Percentiles rank a stretch among this genome's conserved stretches.
Conservation (phyloP, 129 eudicot genomes). For the Erigeron canadensis region DNA sequence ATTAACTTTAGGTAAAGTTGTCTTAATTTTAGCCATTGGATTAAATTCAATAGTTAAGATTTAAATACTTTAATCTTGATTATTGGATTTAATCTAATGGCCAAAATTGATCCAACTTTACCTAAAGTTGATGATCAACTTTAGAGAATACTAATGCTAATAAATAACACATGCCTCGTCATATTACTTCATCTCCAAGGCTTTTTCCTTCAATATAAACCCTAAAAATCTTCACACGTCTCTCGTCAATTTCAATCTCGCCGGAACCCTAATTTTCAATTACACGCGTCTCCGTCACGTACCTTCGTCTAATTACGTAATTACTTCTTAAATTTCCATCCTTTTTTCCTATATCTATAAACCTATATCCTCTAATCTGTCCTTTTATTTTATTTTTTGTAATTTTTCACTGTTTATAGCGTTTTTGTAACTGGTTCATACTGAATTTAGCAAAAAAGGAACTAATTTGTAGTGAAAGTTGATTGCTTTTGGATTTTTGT, state of each 20-base stretch:
- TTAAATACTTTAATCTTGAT: too few relatives aligned
- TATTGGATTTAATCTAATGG: too few relatives aligned
- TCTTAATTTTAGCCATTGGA: too few relatives aligned
- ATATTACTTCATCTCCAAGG: neutral
- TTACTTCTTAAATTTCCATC: neutral
- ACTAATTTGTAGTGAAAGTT: neutral
- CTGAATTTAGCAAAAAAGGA: neutral
- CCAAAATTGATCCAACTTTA: too few relatives aligned
- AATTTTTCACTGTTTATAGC: neutral
- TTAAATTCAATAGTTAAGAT: too few relatives aligned
- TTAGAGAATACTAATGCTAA: too few relatives aligned
- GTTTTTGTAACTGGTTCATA: neutral
- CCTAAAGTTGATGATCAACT: too few relatives aligned
- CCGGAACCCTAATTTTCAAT: slow-evolving; percentile 15
- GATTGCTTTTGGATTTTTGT: neutral
- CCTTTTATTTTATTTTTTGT: neutral
- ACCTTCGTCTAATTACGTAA: slow-evolving; percentile 26
- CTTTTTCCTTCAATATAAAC: slow-evolving; percentile 23
- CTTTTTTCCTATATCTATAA: neutral
- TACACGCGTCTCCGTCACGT: slow-evolving; percentile 3
- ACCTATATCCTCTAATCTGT: neutral
- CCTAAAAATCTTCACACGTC: slow-evolving; percentile 15
- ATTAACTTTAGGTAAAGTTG: too few relatives aligned
- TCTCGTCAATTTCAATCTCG: neutral
- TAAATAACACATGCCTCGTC: neutral